Conservation (phyloP, 768 basidiomycete genomes). For the Tulasnella calospora region DNA sequence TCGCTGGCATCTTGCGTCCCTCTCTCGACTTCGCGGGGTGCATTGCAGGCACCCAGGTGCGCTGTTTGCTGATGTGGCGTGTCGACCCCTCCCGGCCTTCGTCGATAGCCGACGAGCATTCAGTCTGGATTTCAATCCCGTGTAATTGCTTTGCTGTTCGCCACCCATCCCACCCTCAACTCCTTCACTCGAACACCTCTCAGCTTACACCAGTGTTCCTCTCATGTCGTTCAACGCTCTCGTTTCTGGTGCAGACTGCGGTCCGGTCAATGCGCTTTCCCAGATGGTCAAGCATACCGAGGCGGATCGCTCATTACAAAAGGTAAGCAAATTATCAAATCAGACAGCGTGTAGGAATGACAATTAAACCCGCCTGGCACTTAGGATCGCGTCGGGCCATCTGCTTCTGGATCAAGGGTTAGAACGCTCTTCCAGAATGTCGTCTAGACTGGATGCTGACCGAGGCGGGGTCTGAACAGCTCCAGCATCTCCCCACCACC, state of each 20-base stretch:
- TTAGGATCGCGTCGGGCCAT: conserved; percentile 50
- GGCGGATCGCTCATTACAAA: conserved; percentile 80
- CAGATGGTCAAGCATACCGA: conserved; percentile 88
- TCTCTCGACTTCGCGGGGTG: no score
- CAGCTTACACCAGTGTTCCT: neutral
- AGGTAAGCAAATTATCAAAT: conserved; percentile 46
- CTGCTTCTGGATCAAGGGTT: conserved; percentile 26
- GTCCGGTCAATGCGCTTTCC: conserved; percentile 77
- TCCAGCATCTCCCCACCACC: conserved; percentile 70
- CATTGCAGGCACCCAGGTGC: no score
- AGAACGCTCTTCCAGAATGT: neutral
- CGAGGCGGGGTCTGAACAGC: conserved; percentile 39
- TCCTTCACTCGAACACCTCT: neutral
- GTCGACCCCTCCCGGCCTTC: neutral
- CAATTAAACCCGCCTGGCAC: neutral
- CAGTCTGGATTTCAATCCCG: neutral
- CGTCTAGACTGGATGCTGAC: neutral
- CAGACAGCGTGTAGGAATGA: neutral
- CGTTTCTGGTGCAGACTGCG: conserved; percentile 87
- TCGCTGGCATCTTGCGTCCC: no score
- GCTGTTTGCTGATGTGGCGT: no score
- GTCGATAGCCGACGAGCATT: neutral
- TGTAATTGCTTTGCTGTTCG: neutral
- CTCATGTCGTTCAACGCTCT: conserved; percentile 38
- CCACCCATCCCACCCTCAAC: neutral